phyloP scores from a whole-genome alignment of 1,284 basidiomycete genomes.

The Inonotus obliquus region DNA sequence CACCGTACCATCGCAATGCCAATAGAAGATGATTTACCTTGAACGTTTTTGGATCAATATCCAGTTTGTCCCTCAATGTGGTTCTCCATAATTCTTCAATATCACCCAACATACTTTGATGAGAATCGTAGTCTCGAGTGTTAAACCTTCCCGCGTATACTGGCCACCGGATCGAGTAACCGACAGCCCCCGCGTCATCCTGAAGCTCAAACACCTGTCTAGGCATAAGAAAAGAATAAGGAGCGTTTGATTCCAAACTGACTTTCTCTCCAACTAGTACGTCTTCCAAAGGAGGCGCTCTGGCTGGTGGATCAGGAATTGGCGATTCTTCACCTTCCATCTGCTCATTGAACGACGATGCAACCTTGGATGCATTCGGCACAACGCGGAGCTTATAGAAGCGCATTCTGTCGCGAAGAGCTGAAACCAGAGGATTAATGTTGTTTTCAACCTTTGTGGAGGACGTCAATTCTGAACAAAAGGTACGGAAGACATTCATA shows the following conservation, averaged over 20 bases:
- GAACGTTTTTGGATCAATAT: constrained; percentile 53
- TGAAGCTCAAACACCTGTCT: constrained; percentile 67
- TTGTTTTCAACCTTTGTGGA: constrained; percentile 61
- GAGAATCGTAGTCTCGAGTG: constrained; percentile 66
- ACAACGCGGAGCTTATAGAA: constrained; percentile 83
- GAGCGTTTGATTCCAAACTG: constrained; percentile 11
- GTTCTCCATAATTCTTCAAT: constrained; percentile 66
- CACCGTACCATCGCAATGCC: too few species aligned
- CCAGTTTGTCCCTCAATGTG: constrained; percentile 58
- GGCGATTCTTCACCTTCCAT: constrained; percentile 78
- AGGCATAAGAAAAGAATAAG: constrained; percentile 10
- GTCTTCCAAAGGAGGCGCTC: constrained; percentile 40
- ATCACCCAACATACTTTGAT: constrained; percentile 71
- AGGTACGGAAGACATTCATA: constrained; percentile 30
- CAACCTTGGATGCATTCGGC: constrained; percentile 67
- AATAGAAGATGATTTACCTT: constrained; percentile 44
- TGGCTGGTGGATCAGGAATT: constrained; percentile 77
- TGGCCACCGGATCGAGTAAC: constrained; percentile 75
- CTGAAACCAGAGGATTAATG: constrained; percentile 65
- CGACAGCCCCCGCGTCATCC: constrained; percentile 53
- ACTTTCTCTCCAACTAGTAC: constrained; percentile 72
- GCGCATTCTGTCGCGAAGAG: constrained; percentile 81
- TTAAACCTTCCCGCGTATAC: constrained; percentile 77
- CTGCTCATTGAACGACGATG: constrained; percentile 70
- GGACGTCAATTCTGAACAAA: not conserved